A percentile compares a stretch with the other conserved stretches of the same genome.
These are phyloP conservation scores for Blastocrithidia nonstop DNA, from an alignment of 208 protist genomes.

Conservation along the genomic window DNA sequence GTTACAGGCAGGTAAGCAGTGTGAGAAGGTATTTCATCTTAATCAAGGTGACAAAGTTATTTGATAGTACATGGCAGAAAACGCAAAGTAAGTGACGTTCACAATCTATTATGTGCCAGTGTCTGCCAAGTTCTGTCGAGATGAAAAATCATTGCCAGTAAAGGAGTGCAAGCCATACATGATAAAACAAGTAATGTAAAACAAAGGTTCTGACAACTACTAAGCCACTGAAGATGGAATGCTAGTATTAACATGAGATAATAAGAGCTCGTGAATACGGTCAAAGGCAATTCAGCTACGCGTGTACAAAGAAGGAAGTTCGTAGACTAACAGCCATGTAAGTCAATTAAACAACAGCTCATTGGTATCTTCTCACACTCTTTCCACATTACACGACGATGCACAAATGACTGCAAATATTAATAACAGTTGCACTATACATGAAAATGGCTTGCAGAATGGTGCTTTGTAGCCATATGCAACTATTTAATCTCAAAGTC, in stretches of 20 bases:
- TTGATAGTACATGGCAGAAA: constrained; percentile 37
- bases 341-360: not conserved
- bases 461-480: too few species aligned
- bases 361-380: not conserved
- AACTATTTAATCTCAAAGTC: too few species aligned
- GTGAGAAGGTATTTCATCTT: constrained; percentile 29
- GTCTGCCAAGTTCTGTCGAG: too few species aligned
- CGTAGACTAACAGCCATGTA: not conserved
- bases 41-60: constrained; percentile 25
- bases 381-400: too few species aligned
- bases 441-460: too few species aligned
- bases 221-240: constrained; percentile 26
- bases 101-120: constrained; percentile 18
- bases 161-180: not conserved
- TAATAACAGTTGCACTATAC: too few species aligned
- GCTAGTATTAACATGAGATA: constrained; percentile 47
- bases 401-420: too few species aligned
- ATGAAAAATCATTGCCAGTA: too few species aligned
- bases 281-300: constrained; percentile 36
- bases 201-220: constrained; percentile 24
- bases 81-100: constrained; percentile 25
- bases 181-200: constrained; percentile 4
- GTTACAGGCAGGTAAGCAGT: constrained; percentile 19
- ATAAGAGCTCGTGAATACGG: constrained; percentile 25
- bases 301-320: constrained; percentile 24